Conservation (phyloP, 2,329 filamentous ascomycete genomes). For the Mariannaea sp. region DNA sequence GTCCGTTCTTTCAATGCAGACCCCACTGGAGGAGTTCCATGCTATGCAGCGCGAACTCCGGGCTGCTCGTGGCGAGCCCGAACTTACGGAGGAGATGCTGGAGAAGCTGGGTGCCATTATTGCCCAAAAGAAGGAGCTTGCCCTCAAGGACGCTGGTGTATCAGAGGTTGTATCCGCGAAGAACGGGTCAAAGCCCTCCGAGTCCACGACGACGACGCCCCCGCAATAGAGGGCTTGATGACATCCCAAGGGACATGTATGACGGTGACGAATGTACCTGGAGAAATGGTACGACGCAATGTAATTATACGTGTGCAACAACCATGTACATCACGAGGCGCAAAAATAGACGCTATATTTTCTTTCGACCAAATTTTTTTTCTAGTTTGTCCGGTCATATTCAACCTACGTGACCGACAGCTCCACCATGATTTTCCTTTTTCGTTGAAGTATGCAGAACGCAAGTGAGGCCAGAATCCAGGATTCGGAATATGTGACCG, state of each 20-base stretch:
- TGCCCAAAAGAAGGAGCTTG: constrained; percentile 55
- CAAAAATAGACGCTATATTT: constrained; percentile 36
- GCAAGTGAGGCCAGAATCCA: no score
- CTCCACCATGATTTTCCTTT: background rate
- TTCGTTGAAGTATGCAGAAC: background rate
- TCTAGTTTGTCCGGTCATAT: no score
- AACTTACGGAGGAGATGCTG: constrained; percentile 62
- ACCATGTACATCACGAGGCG: constrained; percentile 41
- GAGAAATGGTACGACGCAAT: constrained; percentile 27
- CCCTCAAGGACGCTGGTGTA: constrained; percentile 46
- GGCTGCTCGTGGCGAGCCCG: constrained; percentile 58
- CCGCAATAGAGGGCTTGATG: constrained; percentile 25
- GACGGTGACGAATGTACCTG: constrained; percentile 23
- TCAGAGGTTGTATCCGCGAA: constrained; percentile 37
- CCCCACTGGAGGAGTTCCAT: constrained; percentile 65
- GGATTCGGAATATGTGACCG: no score
- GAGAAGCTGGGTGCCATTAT: constrained; percentile 67
- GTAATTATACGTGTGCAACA: constrained; percentile 42
- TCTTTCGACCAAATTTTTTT: constrained; percentile 18
- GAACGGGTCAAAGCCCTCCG: constrained; percentile 26
- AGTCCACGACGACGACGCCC: constrained; percentile 22
- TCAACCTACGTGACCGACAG: no score
- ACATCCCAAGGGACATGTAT: constrained; percentile 16
- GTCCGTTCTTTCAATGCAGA: constrained; percentile 50
- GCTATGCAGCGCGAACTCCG: constrained; percentile 57